These are phyloP conservation scores for sweet orange (Citrus sinensis) DNA, from an alignment of 345 rosid genomes.

Conservation along the genomic window DVS_A1.0 CM039162.1:21446501-21447000, in stretches of 20 bases:
- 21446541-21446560: background rate
- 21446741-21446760: background rate
- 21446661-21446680: constrained; percentile 61
- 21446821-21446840: background rate
- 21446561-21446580: background rate
- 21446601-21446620: constrained; percentile 49
- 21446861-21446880: background rate
- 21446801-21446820: background rate
- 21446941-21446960: constrained; percentile 33
- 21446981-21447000: constrained; percentile 57
- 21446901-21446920: background rate
- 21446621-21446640: constrained; percentile 70
- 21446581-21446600: constrained; percentile 63
- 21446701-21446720: background rate
- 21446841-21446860: background rate
- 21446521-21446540: background rate
- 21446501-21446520: background rate
- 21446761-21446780: background rate
- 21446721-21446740: background rate
- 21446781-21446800: background rate
- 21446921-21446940: constrained; percentile 8
- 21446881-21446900: background rate
- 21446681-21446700: constrained; percentile 58
- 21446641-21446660: constrained; percentile 70
- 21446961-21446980: constrained; percentile 39